Conservation (phyloP, 1,139 yeast species). For the Nadsonia starkeyi-henricii region DNA sequence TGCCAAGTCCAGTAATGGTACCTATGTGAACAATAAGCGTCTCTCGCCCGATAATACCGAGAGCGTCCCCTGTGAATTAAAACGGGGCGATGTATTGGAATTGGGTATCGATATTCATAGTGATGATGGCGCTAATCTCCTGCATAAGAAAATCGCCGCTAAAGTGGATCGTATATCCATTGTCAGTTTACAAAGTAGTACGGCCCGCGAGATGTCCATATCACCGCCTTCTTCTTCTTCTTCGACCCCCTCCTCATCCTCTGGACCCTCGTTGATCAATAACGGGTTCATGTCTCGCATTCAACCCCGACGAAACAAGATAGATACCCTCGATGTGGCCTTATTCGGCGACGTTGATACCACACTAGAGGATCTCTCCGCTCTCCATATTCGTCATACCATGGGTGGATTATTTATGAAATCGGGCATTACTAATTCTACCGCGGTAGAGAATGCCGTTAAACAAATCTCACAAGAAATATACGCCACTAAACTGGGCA, state of each 20-base stretch:
- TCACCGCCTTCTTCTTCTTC: conserved; percentile 1
- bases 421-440: conserved; percentile 43
- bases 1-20: conserved; percentile 85
- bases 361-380: conserved; percentile 43
- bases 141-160: conserved; percentile 77
- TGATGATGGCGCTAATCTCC: conserved; percentile 34
- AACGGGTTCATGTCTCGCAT: neutral
- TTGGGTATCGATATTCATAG: conserved; percentile 86
- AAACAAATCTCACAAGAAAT: conserved; percentile 34
- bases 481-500: conserved; percentile 32
- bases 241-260: neutral
- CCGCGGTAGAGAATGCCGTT: conserved; percentile 37
- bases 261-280: neutral
- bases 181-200: conserved; percentile 28
- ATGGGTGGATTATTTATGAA: conserved; percentile 52
- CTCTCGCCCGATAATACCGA: conserved; percentile 44
- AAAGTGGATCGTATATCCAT: conserved; percentile 58
- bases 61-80: conserved; percentile 41
- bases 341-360: conserved; percentile 67
- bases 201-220: conserved; percentile 4
- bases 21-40: conserved; percentile 69
- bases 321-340: conserved; percentile 47
- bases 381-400: conserved; percentile 41
- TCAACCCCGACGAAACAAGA: conserved; percentile 1
- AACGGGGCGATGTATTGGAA: conserved; percentile 67